A percentile compares a stretch with the other conserved stretches of the same genome.
phyloP scores from a whole-genome alignment of 2,329 filamentous ascomycete genomes.

The Bipolaris bicolor region DNA sequence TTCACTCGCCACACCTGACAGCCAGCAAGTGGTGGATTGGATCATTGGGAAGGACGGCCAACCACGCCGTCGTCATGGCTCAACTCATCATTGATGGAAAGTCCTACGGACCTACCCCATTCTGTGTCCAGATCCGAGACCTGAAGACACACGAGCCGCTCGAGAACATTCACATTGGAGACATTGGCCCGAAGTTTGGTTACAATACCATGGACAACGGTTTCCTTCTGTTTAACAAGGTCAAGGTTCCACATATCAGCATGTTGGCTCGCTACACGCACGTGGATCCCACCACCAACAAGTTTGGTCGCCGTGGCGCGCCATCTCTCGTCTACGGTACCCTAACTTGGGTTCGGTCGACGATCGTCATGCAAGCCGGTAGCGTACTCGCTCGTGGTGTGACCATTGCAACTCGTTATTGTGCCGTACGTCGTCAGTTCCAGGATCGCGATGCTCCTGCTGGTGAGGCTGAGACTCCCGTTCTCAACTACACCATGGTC shows the following conservation, averaged over 20 bases:
- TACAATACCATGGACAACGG: constrained; percentile 86
- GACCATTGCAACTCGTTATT: constrained; percentile 78
- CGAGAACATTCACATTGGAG: constrained; percentile 69
- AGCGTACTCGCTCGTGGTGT: constrained; percentile 75
- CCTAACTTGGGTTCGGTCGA: constrained; percentile 75
- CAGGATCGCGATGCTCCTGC: constrained; percentile 72
- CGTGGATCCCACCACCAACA: constrained; percentile 70
- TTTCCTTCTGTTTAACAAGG: constrained; percentile 76
- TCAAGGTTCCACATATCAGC: constrained; percentile 75
- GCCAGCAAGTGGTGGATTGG: constrained; percentile 88
- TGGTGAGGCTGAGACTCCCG: constrained; percentile 70
- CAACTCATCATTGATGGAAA: constrained; percentile 74
- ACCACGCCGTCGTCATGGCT: constrained; percentile 79
- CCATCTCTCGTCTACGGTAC: constrained; percentile 76
- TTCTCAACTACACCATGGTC: constrained; percentile 82
- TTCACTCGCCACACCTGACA: constrained; percentile 76
- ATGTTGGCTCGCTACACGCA: constrained; percentile 75
- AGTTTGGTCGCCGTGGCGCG: constrained; percentile 70
- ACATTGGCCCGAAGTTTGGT: constrained; percentile 81
- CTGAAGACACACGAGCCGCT: constrained; percentile 58
- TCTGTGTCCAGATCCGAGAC: constrained; percentile 72
- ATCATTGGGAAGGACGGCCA: constrained; percentile 75
- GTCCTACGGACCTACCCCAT: constrained; percentile 75
- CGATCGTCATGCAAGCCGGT: constrained; percentile 75
- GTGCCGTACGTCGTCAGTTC: constrained; percentile 76